phyloP scores from a whole-genome alignment of 371 early-diverging fungal species.

The Saksenaea vasiformis region DNA sequence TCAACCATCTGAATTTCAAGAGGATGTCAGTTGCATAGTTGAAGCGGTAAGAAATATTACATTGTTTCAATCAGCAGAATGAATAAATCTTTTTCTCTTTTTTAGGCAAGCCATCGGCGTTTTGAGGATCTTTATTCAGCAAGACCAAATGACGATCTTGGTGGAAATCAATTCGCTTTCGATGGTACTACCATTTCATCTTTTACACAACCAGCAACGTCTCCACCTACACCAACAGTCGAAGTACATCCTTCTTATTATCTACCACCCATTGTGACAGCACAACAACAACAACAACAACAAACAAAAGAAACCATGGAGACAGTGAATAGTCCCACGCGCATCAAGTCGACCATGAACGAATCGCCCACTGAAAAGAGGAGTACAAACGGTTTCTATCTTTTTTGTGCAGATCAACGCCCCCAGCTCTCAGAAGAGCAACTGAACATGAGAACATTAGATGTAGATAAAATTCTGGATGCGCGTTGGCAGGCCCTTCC shows the following conservation, averaged over 20 bases:
- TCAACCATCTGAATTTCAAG: not conserved
- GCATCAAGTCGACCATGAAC: not conserved
- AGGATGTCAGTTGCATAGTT: not conserved
- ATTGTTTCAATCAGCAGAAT: not conserved
- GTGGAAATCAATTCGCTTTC: not conserved
- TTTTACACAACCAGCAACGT: not conserved
- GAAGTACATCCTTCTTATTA: not conserved
- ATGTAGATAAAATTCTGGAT: constrained; percentile 6
- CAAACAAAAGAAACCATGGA: not conserved
- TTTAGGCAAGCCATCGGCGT: not conserved
- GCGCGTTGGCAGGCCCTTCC: constrained; percentile 12
- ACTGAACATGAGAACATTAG: constrained; percentile 2
- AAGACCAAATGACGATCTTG: not conserved
- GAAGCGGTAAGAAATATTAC: not conserved
- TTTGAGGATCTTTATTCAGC: not conserved
- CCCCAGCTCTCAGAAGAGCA: constrained; percentile 3
- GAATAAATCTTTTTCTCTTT: not conserved
- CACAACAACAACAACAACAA: not conserved
- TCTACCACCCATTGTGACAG: constrained; percentile 2
- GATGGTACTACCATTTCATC: not conserved
- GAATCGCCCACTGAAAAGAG: constrained; percentile 1
- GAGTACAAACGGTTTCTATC: constrained; percentile 9
- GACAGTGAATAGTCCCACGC: not conserved
- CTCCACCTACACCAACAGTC: not conserved
- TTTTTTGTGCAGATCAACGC: constrained; percentile 13